A percentile compares a stretch with the other conserved stretches of the same genome.
Conservation (phyloP, 139 green algal species). For the Coelastrella sp. region DNA sequence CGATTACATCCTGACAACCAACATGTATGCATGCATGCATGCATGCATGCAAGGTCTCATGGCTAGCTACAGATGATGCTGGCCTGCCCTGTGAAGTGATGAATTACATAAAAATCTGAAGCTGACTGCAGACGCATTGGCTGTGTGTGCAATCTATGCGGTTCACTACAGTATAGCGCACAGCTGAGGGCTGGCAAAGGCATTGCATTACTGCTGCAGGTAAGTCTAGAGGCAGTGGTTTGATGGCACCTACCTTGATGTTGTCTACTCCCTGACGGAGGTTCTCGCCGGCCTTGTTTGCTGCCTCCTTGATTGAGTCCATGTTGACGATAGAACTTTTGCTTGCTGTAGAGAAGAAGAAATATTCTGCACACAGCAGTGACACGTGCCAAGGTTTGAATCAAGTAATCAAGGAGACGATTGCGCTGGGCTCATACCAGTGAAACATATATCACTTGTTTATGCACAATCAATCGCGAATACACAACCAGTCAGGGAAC, state of each 20-base stretch:
- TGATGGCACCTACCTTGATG: neutral
- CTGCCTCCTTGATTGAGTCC: constrained; percentile 16
- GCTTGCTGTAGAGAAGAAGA: too few relatives aligned
- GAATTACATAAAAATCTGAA: too few relatives aligned
- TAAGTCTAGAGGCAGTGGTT: neutral
- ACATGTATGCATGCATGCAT: neutral
- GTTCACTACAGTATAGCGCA: too few relatives aligned
- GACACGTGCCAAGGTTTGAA: too few relatives aligned
- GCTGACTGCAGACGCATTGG: too few relatives aligned
- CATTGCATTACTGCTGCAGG: neutral
- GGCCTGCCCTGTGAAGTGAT: neutral
- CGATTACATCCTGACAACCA: neutral
- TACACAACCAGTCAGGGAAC: too few relatives aligned
- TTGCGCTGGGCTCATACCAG: too few relatives aligned
- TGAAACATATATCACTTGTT: too few relatives aligned
- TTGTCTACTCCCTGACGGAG: neutral
- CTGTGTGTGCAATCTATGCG: neutral
- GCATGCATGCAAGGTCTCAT: neutral
- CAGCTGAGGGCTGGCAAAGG: too few relatives aligned
- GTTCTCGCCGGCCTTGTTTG: constrained; percentile 6
- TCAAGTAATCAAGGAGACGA: too few relatives aligned
- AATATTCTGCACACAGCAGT: too few relatives aligned
- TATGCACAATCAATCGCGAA: too few relatives aligned
- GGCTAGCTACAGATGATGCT: neutral
- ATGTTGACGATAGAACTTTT: neutral